phyloP scores from a whole-genome alignment of 225 moss, liverwort and hornwort species.

The Bryoerythrophyllum caledonicum region DNA sequence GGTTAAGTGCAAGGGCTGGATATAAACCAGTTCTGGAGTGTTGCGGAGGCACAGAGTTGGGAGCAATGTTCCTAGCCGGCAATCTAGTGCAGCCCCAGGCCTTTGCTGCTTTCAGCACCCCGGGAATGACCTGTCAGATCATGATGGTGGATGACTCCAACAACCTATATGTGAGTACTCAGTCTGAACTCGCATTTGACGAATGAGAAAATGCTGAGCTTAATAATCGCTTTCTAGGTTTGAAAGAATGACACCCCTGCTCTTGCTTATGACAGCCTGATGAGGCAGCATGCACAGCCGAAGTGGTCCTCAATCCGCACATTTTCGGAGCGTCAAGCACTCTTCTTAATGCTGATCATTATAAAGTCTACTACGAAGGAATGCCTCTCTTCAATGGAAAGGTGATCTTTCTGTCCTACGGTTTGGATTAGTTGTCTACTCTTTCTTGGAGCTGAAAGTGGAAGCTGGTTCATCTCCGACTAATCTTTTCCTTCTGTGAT shows the following conservation, averaged over 20 bases:
- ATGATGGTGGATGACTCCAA: constrained; percentile 63
- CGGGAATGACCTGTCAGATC: constrained; percentile 42
- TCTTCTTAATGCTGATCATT: constrained; percentile 74
- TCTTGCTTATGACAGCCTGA: constrained; percentile 48
- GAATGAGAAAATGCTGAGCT: not conserved
- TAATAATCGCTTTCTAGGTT: not conserved
- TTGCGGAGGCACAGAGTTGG: constrained; percentile 81
- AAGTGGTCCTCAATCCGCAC: constrained; percentile 52
- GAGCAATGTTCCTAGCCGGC: constrained; percentile 55
- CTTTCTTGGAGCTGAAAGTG: no score
- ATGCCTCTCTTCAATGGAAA: constrained; percentile 68
- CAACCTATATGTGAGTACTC: constrained; percentile 52
- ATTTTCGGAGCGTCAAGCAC: constrained; percentile 62
- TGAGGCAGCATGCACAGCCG: constrained; percentile 61
- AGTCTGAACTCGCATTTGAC: not conserved
- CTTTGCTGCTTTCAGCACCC: constrained; percentile 63
- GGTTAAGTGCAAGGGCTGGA: constrained; percentile 61
- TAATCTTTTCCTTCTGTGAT: not conserved
- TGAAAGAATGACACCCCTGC: not conserved
- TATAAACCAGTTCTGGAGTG: constrained; percentile 73
- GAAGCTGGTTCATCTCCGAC: not conserved
- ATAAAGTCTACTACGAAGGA: constrained; percentile 64
- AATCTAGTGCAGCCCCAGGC: constrained; percentile 67
- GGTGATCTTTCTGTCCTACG: constrained; percentile 28
- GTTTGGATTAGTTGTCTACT: not conserved